Evolutionary conservation across 1,284 basidiomycete species (phyloP).

Genomic region (Exsudoporus floridanus): DNA sequence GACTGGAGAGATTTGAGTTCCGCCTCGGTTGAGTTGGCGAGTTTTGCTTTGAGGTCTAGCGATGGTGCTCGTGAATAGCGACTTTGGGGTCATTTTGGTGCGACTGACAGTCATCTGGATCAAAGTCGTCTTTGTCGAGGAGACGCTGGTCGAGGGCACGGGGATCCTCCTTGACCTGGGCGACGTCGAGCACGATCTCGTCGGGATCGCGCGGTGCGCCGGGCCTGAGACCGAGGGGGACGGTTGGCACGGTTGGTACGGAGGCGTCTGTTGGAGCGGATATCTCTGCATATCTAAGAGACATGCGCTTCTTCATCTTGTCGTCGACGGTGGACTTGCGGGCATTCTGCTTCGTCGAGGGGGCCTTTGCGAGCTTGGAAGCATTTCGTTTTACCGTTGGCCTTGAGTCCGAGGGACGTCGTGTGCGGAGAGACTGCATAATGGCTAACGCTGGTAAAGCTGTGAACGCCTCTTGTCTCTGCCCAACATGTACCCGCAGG

Average conservation of each 20-base stretch:
- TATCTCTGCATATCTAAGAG: conserved; percentile 85
- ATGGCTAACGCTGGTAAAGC: conserved; percentile 6
- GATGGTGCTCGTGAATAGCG: conserved; percentile 1
- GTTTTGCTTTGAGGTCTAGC: conserved; percentile 68
- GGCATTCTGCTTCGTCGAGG: conserved; percentile 35
- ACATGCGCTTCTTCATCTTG: conserved; percentile 92
- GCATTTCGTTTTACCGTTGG: conserved; percentile 38
- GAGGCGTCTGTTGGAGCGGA: conserved; percentile 57
- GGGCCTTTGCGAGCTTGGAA: conserved; percentile 44
- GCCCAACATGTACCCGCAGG: conserved; percentile 34
- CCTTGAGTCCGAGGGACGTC: conserved; percentile 50
- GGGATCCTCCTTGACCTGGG: conserved; percentile 47
- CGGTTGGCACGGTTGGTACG: conserved; percentile 57
- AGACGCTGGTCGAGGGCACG: conserved; percentile 53
- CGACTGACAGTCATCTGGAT: conserved; percentile 75
- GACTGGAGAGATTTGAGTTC: conserved; percentile 74
- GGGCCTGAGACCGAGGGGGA: conserved; percentile 47
- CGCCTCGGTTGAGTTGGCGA: conserved; percentile 79
- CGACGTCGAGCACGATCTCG: conserved; percentile 43
- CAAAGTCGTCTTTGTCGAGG: conserved; percentile 74
- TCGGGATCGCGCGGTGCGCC: conserved; percentile 40
- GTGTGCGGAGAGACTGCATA: conserved; percentile 69
- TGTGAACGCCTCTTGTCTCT: conserved; percentile 22
- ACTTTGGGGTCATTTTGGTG: neutral
- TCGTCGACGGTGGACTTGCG: conserved; percentile 82